Evolutionary conservation across 441 rosid genomes (phyloP).

Genomic region (Codiaeum variegatum): DNA sequence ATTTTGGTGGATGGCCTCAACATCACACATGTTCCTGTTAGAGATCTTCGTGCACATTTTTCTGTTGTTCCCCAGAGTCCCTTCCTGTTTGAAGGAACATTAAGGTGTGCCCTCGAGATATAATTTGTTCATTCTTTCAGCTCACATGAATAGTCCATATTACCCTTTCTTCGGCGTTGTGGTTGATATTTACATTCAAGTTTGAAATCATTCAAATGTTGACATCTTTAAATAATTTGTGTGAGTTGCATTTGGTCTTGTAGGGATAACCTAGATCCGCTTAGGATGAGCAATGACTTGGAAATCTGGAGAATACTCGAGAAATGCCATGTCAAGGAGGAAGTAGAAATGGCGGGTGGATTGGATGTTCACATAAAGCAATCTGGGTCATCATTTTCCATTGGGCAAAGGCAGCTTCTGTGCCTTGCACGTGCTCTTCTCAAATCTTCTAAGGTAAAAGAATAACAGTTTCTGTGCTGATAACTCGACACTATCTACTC

Average conservation of each 20-base stretch:
- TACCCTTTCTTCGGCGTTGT: not conserved
- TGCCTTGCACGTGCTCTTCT: slow-evolving; percentile 94
- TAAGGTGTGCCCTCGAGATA: slow-evolving; percentile 42
- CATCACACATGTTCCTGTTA: slow-evolving; percentile 57
- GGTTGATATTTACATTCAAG: not conserved
- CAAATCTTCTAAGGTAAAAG: slow-evolving; percentile 70
- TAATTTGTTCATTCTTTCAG: slow-evolving; percentile 1
- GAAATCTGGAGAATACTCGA: slow-evolving; percentile 68
- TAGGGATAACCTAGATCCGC: slow-evolving; percentile 92
- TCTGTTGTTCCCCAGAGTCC: slow-evolving; percentile 95
- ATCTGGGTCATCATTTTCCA: slow-evolving; percentile 73
- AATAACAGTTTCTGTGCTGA: not conserved
- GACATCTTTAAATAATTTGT: not conserved
- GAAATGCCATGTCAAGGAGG: slow-evolving; percentile 81
- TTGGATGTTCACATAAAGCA: slow-evolving; percentile 59
- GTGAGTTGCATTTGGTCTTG: not conserved
- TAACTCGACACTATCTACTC: not conserved
- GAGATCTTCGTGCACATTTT: slow-evolving; percentile 80
- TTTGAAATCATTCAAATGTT: not conserved
- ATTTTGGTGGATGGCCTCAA: slow-evolving; percentile 74
- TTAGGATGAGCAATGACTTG: slow-evolving; percentile 43
- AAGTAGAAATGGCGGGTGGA: slow-evolving; percentile 80
- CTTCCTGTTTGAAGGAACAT: slow-evolving; percentile 82
- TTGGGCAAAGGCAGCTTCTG: slow-evolving; percentile 91
- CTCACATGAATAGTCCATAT: not conserved